Conservation (phyloP, 2,329 filamentous ascomycete genomes). For the Paraconiothyrium brasiliense region DNA sequence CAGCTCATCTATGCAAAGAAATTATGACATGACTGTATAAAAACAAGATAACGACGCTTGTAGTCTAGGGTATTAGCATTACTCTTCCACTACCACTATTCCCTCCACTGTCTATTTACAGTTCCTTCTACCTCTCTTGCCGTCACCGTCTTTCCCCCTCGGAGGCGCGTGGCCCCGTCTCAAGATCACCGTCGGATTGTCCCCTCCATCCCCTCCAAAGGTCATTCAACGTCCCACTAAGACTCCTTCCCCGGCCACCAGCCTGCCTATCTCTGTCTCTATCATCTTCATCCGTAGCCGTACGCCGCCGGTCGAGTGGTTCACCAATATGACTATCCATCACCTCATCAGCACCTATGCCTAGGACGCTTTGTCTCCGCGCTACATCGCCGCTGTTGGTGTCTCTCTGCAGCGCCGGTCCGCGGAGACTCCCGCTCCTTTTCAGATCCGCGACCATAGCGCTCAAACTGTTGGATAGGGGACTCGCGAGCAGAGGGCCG, state of each 20-base stretch:
- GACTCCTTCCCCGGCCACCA: constrained; percentile 31
- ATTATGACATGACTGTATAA: not conserved
- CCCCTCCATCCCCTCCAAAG: constrained; percentile 43
- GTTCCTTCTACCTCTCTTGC: not conserved
- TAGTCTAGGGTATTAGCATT: not conserved
- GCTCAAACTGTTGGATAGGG: constrained; percentile 68
- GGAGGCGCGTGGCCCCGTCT: not conserved
- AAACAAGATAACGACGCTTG: not conserved
- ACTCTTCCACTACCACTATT: not conserved
- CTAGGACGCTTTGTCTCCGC: constrained; percentile 33
- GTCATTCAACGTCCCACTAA: constrained; percentile 42
- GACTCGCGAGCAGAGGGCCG: constrained; percentile 67
- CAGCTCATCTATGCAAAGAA: not conserved
- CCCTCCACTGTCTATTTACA: not conserved
- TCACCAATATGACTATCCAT: constrained; percentile 28
- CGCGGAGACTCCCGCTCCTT: constrained; percentile 57
- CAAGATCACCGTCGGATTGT: not conserved
- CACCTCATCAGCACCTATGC: constrained; percentile 27
- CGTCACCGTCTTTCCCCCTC: not conserved
- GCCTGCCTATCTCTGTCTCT: not conserved
- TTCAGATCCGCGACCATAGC: constrained; percentile 72
- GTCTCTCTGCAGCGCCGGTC: constrained; percentile 7
- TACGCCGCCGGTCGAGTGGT: constrained; percentile 35
- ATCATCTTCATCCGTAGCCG: constrained; percentile 19
- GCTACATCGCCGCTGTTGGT: not conserved